These are phyloP conservation scores for Yarrowia bubula DNA, from an alignment of 805 yeast genomes.

Conservation along the genomic window DNA sequence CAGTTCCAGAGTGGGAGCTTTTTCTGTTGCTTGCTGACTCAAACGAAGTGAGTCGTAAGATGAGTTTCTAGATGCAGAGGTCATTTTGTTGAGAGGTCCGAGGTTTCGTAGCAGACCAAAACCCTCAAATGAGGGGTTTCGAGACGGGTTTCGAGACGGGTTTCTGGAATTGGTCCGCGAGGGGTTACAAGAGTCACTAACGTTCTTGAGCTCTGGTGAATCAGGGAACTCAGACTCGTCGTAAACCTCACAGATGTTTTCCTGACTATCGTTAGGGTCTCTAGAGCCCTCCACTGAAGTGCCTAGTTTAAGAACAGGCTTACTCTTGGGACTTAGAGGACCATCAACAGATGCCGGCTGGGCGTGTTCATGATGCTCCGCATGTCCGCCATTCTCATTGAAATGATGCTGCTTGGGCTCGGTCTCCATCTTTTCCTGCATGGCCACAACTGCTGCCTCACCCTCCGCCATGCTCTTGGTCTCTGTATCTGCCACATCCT, in stretches of 20 bases:
- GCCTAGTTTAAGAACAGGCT: neutral
- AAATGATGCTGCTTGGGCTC: neutral
- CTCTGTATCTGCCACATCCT: slow-evolving; percentile 6
- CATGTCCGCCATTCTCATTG: slow-evolving; percentile 6
- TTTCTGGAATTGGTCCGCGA: slow-evolving; percentile 11
- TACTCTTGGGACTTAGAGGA: neutral
- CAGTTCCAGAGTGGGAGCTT: slow-evolving; percentile 17
- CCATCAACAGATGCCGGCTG: neutral
- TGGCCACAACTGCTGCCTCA: neutral
- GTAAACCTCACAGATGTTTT: slow-evolving; percentile 6
- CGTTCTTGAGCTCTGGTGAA: slow-evolving; percentile 13
- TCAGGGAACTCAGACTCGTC: slow-evolving; percentile 22
- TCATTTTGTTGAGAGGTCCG: slow-evolving; percentile 10
- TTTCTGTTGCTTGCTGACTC: slow-evolving; percentile 12
- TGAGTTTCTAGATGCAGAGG: slow-evolving; percentile 19
- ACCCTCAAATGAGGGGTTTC: slow-evolving; percentile 16
- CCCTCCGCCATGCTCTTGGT: slow-evolving; percentile 8
- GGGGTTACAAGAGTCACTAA: slow-evolving; percentile 7
- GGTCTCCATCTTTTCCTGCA: slow-evolving; percentile 4
- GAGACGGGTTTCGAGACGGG: slow-evolving; percentile 14
- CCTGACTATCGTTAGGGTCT: neutral
- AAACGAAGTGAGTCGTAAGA: slow-evolving; percentile 9
- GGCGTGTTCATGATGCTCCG: slow-evolving; percentile 19
- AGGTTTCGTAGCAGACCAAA: slow-evolving; percentile 1
- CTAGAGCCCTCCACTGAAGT: neutral